Evolutionary conservation across 2,329 filamentous ascomycete species (phyloP).

Genomic region (Helicocarpus griseus): DNA sequence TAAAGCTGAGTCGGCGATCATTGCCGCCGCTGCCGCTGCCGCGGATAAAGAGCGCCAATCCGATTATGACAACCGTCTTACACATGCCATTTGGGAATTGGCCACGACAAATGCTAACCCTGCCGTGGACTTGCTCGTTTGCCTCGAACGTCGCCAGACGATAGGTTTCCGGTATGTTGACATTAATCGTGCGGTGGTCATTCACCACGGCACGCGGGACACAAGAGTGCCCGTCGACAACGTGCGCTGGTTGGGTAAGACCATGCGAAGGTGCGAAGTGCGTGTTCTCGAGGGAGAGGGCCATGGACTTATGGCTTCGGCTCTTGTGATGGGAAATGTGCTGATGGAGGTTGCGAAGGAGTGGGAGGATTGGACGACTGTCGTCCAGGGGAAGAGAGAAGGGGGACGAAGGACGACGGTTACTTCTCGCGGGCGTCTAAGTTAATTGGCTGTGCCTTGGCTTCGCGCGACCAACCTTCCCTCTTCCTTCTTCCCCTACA

Average conservation of each 20-base stretch:
- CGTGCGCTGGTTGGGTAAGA: conserved; percentile 85
- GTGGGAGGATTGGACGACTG: conserved; percentile 78
- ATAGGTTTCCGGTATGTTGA: conserved; percentile 97
- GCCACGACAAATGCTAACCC: conserved; percentile 88
- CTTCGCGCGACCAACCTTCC: too few species aligned
- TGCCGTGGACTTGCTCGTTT: conserved; percentile 84
- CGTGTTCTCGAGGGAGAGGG: conserved; percentile 83
- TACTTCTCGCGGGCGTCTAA: background rate
- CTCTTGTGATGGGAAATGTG: conserved; percentile 85
- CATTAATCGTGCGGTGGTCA: conserved; percentile 81
- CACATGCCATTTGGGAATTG: conserved; percentile 87
- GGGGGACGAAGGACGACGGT: conserved; percentile 20
- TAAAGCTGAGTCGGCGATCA: conserved; percentile 24
- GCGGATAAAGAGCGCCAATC: conserved; percentile 35
- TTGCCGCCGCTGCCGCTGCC: conserved; percentile 50
- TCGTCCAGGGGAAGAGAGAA: conserved; percentile 36
- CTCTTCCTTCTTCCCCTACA: too few species aligned
- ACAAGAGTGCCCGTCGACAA: conserved; percentile 91
- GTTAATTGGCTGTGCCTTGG: background rate
- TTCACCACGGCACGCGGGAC: conserved; percentile 87
- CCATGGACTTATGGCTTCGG: conserved; percentile 92
- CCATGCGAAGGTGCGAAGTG: conserved; percentile 89
- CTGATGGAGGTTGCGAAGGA: conserved; percentile 88
- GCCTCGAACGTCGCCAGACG: conserved; percentile 77
- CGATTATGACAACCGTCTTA: conserved; percentile 72